Base-by-base conservation (phyloP, 2,329 filamentous ascomycete genomes). In the Alternaria atra region DNA sequence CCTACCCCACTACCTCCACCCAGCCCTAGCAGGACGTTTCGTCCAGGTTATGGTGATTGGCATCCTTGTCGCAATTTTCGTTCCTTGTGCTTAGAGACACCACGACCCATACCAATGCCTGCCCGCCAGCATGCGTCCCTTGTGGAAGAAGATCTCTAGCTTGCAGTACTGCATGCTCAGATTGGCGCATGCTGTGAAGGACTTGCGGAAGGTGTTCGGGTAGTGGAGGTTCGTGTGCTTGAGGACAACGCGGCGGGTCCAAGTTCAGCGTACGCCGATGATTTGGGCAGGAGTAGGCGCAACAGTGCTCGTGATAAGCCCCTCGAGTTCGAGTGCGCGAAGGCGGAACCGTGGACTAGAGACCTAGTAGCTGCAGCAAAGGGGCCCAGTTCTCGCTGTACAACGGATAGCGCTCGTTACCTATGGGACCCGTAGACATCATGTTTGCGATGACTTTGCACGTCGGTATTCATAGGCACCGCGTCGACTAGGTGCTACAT, bases 171-270 rank as follows among this genome's bases (percentile, higher is more conserved):
- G 17, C 39, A 66, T 10, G 4, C 37, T 12, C 8, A 55, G 52
- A 23, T 55, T 37, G 7, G 58, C 43, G 5, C 59, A 35, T 6
- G 52, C 52, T 8, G 15, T 20, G 25, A 55, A 64, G 27, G 64
- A 58, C 4, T 35, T 42, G 46, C 47, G 50, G 25, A 64, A 13
- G 10, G 55, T 44, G 12, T 64, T 64, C 2, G 61, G 58, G n/a
- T 4, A 25, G 25, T 50, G 32, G 9, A 64, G 55, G 25, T 55
- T 56, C 9, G 53, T 54, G 44, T 64, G 32, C 2, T 30, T 20
- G 27, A 64, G 42, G 10, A 54, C 43, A 17, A 64, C 17, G 7
- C 42, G 35, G 29, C 52, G 58, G 4, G 64, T 50, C 10, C 47
- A 52, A 5, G 12, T 12, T 1, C 42, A 39, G 35, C 64, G 61